Evolutionary conservation across 768 basidiomycete species (phyloP).

Genomic region (Royoungia palumana): DNA sequence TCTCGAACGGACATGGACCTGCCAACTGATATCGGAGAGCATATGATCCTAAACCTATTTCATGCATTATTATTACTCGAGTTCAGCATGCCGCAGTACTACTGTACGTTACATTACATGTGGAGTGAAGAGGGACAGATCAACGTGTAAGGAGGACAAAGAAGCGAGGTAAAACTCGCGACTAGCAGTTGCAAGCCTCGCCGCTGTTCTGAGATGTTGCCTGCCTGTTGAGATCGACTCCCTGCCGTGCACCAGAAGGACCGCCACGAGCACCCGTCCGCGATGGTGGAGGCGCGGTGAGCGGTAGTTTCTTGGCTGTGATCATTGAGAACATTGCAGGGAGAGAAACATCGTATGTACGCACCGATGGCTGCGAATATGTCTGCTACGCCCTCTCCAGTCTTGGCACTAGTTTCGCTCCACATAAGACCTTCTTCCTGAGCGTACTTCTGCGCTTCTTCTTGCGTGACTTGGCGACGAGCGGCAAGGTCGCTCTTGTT

Average conservation of each 20-base stretch:
- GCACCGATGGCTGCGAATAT: conserved; percentile 84
- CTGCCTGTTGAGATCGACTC: conserved; percentile 82
- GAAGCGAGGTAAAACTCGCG: conserved; percentile 7
- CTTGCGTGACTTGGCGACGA: conserved; percentile 79
- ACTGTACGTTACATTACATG: conserved; percentile 33
- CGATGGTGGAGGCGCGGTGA: conserved; percentile 66
- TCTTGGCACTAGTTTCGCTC: conserved; percentile 89
- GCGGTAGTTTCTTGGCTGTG: conserved; percentile 85
- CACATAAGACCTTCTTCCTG: conserved; percentile 92
- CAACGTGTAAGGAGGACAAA: conserved; percentile 7
- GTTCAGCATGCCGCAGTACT: conserved; percentile 29
- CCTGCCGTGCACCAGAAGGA: conserved; percentile 51
- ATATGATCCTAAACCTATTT: conserved; percentile 1
- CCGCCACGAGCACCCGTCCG: conserved; percentile 52
- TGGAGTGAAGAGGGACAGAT: conserved; percentile 15
- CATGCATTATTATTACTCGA: conserved; percentile 20
- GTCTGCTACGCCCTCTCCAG: conserved; percentile 80
- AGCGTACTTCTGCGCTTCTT: conserved; percentile 90
- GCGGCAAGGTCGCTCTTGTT: conserved; percentile 90
- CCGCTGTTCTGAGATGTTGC: conserved; percentile 43
- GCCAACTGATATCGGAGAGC: too few relatives aligned
- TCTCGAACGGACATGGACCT: too few relatives aligned
- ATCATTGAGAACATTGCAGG: background rate
- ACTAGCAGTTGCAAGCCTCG: conserved; percentile 76
- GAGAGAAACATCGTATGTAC: conserved; percentile 21